Evolutionary conservation across 2,329 filamentous ascomycete genomes (phyloP).

Genomic region (Ilyonectria sp.): DNA sequence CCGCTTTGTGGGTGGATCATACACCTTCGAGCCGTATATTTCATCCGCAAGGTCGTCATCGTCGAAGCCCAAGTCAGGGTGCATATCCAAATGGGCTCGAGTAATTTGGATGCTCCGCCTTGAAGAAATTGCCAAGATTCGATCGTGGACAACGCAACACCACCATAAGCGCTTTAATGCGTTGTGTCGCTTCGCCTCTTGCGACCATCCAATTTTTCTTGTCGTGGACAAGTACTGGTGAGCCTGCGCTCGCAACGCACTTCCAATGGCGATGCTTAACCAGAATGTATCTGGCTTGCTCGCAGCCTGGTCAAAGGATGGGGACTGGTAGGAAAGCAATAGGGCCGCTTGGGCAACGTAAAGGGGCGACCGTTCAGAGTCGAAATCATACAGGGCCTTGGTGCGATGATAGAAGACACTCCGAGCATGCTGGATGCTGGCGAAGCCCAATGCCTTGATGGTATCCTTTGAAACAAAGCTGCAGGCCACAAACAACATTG

Average conservation of each 20-base stretch:
- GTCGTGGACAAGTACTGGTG: no score
- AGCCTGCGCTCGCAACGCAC: no score
- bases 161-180: not conserved
- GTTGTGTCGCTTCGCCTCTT: not conserved
- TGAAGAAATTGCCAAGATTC: not conserved
- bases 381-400: slow-evolving; percentile 60
- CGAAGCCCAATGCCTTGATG: slow-evolving; percentile 5
- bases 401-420: slow-evolving; percentile 7
- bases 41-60: no score
- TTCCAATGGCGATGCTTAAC: no score
- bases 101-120: not conserved
- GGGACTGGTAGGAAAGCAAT: slow-evolving; percentile 47
- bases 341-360: slow-evolving; percentile 58
- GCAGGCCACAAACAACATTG: slow-evolving; percentile 20
- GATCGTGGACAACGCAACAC: slow-evolving; percentile 4
- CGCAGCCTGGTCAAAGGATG: no score
- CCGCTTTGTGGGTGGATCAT: no score
- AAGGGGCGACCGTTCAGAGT: slow-evolving; percentile 58
- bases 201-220: not conserved
- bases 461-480: slow-evolving; percentile 4
- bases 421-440: slow-evolving; percentile 4
- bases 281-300: no score
- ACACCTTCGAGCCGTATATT: no score
- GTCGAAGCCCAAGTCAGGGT: not conserved
- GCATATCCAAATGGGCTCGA: not conserved